A percentile compares a stretch with the other conserved stretches of the same genome.
Evolutionary conservation across 2,329 filamentous ascomycete species (phyloP).

Genomic region (Venturia effusa): DNA sequence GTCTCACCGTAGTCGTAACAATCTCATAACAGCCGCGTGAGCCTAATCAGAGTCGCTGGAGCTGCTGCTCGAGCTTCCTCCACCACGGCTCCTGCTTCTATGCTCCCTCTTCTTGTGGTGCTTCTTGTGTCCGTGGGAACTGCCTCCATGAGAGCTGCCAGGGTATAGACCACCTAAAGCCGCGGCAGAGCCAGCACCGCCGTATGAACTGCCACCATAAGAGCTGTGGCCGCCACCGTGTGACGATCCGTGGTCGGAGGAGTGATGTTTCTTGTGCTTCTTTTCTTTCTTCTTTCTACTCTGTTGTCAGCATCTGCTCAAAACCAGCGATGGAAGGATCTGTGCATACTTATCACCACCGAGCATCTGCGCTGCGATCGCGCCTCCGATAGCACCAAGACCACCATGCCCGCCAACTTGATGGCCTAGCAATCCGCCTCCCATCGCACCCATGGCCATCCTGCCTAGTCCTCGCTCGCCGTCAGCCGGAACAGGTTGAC

Average conservation of each 20-base stretch:
- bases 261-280: constrained; percentile 10
- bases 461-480: constrained; percentile 12
- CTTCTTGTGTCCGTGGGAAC: constrained; percentile 10
- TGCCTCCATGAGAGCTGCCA: not conserved
- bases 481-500: constrained; percentile 3
- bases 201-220: constrained; percentile 7
- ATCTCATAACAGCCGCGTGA: not conserved
- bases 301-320: not conserved
- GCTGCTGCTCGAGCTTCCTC: constrained; percentile 6
- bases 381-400: constrained; percentile 11
- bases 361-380: constrained; percentile 10
- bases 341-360: constrained; percentile 11
- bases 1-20: not conserved
- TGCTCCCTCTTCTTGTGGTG: constrained; percentile 4
- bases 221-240: constrained; percentile 6
- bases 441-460: constrained; percentile 9
- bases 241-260: not conserved
- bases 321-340: not conserved
- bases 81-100: constrained; percentile 6
- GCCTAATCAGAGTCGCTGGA: constrained; percentile 7
- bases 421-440: constrained; percentile 9
- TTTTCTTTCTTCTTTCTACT: constrained; percentile 12
- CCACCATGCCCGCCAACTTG: constrained; percentile 10
- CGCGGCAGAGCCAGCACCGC: not conserved
- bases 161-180: constrained; percentile 1